Conservation (phyloP, 345 rosid species). For the Pistacia integerrima region DNA sequence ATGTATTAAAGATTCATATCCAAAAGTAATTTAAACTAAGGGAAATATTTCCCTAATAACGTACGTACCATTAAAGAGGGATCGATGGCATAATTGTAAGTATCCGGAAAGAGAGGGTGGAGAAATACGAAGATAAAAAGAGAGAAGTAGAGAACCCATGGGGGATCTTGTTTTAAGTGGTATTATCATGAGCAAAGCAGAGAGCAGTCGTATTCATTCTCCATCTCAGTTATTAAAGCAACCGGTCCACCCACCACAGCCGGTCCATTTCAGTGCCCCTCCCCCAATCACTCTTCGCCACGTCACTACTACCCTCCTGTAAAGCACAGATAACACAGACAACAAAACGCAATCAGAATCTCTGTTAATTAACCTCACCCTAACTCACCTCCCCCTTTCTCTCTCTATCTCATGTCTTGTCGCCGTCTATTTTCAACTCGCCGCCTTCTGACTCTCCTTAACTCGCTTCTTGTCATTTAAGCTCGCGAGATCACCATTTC, state of each 20-base stretch:
- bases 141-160: not conserved
- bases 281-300: slow-evolving; percentile 29
- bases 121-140: not conserved
- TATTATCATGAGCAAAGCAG: not conserved
- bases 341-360: slow-evolving; percentile 12
- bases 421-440: slow-evolving; percentile 27
- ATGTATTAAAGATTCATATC: too few species aligned
- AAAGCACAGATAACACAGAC: slow-evolving; percentile 14
- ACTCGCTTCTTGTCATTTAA: slow-evolving; percentile 15
- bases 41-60: too few species aligned
- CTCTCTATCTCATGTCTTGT: slow-evolving; percentile 37
- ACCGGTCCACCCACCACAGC: slow-evolving; percentile 26
- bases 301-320: slow-evolving; percentile 29
- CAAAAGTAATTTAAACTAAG: too few species aligned
- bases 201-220: not conserved
- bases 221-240: not conserved
- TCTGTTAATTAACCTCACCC: slow-evolving; percentile 22
- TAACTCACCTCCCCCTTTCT: slow-evolving; percentile 6
- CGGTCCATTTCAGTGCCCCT: slow-evolving; percentile 24
- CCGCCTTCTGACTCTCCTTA: slow-evolving; percentile 28
- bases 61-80: not conserved
- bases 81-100: not conserved
- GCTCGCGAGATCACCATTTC: slow-evolving; percentile 4
- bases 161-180: not conserved
- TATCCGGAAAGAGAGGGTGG: not conserved